Base-by-base conservation (phyloP, 768 basidiomycete species). In the Kwoniella sp. region DNA sequence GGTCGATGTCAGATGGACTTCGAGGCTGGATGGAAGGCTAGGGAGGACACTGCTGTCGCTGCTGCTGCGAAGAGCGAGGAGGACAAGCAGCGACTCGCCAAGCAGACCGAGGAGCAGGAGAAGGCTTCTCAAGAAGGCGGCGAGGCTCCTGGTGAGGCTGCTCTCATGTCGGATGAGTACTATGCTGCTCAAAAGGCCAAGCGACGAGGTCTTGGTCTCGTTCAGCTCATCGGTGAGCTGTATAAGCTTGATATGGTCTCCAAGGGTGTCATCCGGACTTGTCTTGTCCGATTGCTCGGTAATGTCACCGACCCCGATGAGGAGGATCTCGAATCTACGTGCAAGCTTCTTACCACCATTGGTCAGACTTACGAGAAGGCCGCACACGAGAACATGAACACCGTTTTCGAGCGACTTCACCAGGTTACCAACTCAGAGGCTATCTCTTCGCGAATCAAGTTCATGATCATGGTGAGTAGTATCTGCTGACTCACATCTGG, bases 191-290 rank as follows among this genome's bases (percentile, higher is more conserved):
- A 94, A 81, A 96, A 95, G 84, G 95, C 93, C 46, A 98, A 97
- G 83, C 90, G 94, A 65, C 90, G 91, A 67, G 94, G 95, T 80
- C 88, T 97, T 13, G 92, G 95, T 83, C 85, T 99, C 70, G 92
- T 97, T 83, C 91, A 90, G 81, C 94, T 99, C 83, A 97, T 98
- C 68, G 94, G 95, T 68, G 95, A 99, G 82, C 83, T 98, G 58
- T 99, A 92, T 88, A 97, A 97, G 83, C 84, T 99, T n/a, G 90
- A 91, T 82, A 96, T 97, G 92, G 83, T 98, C 58, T 93, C 92
- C 52, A 92, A 93, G 82, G 88, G 92, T 70, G 95, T 98, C 82
- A 99, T 98, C 91, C 90, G 93, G 83, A 90, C 92, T 81, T 99
- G 95, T 84, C 88, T 97, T 78, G 92, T 92, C 86, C 93, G 95